phyloP scores from a whole-genome alignment of 352 stramenopile species.

The Phytophthora ohioensis region DNA sequence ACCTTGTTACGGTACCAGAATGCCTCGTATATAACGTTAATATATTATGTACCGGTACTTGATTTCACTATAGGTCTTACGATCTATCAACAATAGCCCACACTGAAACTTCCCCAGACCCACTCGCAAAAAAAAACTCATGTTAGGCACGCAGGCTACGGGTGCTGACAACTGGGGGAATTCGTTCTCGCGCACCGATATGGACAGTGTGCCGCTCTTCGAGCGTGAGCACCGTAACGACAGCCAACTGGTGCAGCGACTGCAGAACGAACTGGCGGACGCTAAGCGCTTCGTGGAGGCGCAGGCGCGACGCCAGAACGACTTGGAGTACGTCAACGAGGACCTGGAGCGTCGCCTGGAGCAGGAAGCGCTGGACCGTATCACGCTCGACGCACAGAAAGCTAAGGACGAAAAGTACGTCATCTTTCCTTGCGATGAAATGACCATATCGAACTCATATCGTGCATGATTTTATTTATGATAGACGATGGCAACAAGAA shows the following conservation, averaged over 20 bases:
- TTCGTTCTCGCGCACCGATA: constrained; percentile 62
- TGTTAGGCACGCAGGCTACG: constrained; percentile 50
- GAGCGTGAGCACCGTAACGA: constrained; percentile 89
- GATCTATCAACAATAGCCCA: constrained; percentile 29
- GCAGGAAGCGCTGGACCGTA: constrained; percentile 85
- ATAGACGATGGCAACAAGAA: constrained; percentile 76
- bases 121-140: constrained; percentile 23
- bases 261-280: constrained; percentile 87
- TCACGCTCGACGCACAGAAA: constrained; percentile 83
- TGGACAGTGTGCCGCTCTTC: constrained; percentile 88
- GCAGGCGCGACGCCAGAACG: constrained; percentile 84
- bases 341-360: constrained; percentile 85
- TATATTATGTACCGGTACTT: not conserved
- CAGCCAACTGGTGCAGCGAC: constrained; percentile 81
- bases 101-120: constrained; percentile 7
- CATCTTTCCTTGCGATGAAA: not conserved
- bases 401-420: constrained; percentile 84
- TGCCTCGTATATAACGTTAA: not conserved
- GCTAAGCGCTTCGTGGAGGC: constrained; percentile 87
- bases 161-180: constrained; percentile 59
- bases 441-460: constrained; percentile 6
- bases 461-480: constrained; percentile 7
- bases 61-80: constrained; percentile 28
- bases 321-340: constrained; percentile 90
- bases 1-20: constrained; percentile 26